Conservation (phyloP, 805 yeast species). For the Saccharomycopsis sp. region DNA sequence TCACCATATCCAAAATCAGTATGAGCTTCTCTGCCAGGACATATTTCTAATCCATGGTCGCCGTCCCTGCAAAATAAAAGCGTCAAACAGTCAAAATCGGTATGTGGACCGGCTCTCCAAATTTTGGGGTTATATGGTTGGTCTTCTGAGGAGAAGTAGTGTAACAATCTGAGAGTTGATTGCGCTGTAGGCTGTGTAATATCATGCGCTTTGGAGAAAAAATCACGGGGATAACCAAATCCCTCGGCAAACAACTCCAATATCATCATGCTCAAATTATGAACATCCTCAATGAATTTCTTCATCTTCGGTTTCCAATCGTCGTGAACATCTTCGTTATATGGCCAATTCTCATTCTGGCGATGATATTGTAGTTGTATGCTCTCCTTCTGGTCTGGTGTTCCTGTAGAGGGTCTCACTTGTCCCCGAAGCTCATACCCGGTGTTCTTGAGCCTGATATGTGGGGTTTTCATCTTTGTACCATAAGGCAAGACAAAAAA, state of each 20-base stretch:
- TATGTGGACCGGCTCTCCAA: conserved; percentile 36
- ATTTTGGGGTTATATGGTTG: conserved; percentile 21
- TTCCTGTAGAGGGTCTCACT: conserved; percentile 32
- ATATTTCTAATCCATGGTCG: conserved; percentile 32
- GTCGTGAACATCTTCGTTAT: conserved; percentile 26
- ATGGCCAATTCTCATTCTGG: conserved; percentile 30
- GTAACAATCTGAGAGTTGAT: conserved; percentile 31
- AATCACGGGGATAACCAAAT: conserved; percentile 27
- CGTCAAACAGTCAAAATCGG: conserved; percentile 33
- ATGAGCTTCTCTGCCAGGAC: conserved; percentile 33
- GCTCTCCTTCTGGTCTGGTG: conserved; percentile 31
- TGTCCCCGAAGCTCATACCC: conserved; percentile 32
- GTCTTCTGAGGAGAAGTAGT: conserved; percentile 26
- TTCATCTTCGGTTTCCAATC: conserved; percentile 27
- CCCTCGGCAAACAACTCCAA: conserved; percentile 29
- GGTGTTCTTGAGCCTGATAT: conserved; percentile 29
- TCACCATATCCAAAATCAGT: conserved; percentile 32
- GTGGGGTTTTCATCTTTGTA: conserved; percentile 29
- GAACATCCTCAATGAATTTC: conserved; percentile 25
- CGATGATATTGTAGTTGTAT: conserved; percentile 30
- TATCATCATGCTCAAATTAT: conserved; percentile 25
- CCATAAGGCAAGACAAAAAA: conserved; percentile 26
- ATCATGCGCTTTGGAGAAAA: conserved; percentile 28
- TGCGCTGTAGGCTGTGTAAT: conserved; percentile 28
- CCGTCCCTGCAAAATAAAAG: conserved; percentile 32